Base-by-base conservation (phyloP, 108 stramenopile species). In the Licmophora abbreviata region DNA sequence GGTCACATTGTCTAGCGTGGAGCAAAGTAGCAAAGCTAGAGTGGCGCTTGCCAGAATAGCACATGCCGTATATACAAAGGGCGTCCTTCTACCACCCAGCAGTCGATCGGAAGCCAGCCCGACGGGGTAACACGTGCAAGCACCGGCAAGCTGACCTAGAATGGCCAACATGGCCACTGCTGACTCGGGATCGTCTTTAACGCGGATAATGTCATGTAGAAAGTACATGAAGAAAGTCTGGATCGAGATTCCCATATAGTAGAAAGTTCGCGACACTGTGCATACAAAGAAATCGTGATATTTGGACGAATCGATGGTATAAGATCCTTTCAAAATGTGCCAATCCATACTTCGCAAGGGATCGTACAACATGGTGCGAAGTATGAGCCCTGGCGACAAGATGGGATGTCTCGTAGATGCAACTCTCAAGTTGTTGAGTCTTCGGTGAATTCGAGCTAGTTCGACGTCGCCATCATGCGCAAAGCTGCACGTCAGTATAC, bases 221-320 rank as follows among this genome's bases (percentile, higher is more conserved):
- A 65, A 70, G 57, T 69, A 78, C 33, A 73, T 36, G 38, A 78
- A 73, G 58, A 68, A 69, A 0, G 73, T 75, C 61, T 78, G 74
- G 12, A 58, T 51, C 9, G 72, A 74, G 11, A 71, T 64, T 23
- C 82, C 82, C 35, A 72, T 68, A 55, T 83, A 83, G 59, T 83
- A 83, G 47, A 74, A 79, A 2, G 73, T 45, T 37, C 82, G 60
- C 20, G 69, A 72, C 17, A 79, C 33, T 17, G 77, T 79, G 1
- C 78, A 77, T n/a, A 76, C 36, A 47, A 67, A 78, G 44, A 83
- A 83, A 43, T 79, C 77, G 29, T 63, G 59, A 31, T 83, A 56
- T 44, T 57, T 45, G 1, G 30, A 25, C 0, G 54, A 49, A 37
- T 73, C 63, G 30, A 83, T 69, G 12, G 51, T 72, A 47, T 69